phyloP scores from a whole-genome alignment of 257 asterid genomes.

The Capsicum pubescens region DNA sequence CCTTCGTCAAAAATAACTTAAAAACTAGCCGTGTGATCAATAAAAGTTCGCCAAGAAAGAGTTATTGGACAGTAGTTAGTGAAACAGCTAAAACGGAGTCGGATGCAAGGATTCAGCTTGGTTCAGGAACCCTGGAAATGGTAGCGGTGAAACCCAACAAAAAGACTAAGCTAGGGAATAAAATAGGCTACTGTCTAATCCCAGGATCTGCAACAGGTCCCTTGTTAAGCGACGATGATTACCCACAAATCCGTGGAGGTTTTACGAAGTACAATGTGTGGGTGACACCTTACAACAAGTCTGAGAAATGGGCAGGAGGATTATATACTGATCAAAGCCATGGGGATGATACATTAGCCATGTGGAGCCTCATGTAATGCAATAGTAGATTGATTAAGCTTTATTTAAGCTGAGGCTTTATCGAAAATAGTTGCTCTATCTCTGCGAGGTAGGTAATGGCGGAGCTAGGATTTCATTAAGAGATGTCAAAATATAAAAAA shows the following conservation, averaged over 20 bases:
- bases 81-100: constrained; percentile 49
- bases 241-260: constrained; percentile 51
- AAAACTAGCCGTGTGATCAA: constrained; percentile 32
- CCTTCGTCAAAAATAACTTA: constrained; percentile 54
- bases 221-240: constrained; percentile 49
- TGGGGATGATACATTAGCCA: constrained; percentile 54
- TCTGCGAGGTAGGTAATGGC: no score
- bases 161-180: constrained; percentile 57
- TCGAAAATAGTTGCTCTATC: no score
- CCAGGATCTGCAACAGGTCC: constrained; percentile 43
- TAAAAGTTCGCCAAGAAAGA: constrained; percentile 43
- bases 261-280: constrained; percentile 57
- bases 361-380: constrained; percentile 52
- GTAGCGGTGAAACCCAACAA: constrained; percentile 53
- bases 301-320: constrained; percentile 69
- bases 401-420: no score
- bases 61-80: constrained; percentile 50
- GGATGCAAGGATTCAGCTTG: constrained; percentile 51
- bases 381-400: no score
- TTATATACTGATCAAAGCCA: constrained; percentile 55
- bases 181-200: constrained; percentile 51
- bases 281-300: constrained; percentile 59
- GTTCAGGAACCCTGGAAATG: constrained; percentile 41
- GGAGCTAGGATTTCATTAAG: no score
- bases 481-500: no score